Evolutionary conservation across 1,284 basidiomycete species (phyloP), one percentile per base, ranked within the genome.

Genomic region (Cryptococcus jaspeensis): DNA sequence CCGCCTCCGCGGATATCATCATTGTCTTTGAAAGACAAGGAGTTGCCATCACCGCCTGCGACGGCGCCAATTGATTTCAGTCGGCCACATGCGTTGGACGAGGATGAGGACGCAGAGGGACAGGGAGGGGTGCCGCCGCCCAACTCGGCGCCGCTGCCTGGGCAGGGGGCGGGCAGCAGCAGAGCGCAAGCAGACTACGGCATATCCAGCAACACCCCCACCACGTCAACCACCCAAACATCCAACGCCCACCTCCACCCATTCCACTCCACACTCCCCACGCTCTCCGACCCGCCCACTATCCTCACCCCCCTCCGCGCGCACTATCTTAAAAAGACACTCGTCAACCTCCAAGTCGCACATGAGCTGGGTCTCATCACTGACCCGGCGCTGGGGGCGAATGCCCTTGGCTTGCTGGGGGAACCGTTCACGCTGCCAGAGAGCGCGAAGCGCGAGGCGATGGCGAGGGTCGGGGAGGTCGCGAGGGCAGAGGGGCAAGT

Each of bases 261-360:
- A 0, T 70, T 62, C 57, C 65, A 69, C 44, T 66, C 66, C 2
- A 62, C 69, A 5, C 57, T 74, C 6, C 71, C 73, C 7, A 53
- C 55, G n/a, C 52, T 41, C 12, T 57, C 62, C 18, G 37, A 55
- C 3, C 70, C 71, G 12, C 71, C 73, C 3, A 67, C 70, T 13
- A 74, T 63, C 25, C 81, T 95, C 47, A 90, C 90, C 0, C 89
- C 93, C 5, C 78, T 93, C 32, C 86, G 92, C 40, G 91, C 92
- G 1, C 93, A 97, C 72, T 97, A 97, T 76, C 87, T 97, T 72
- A 97, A 96, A 80, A 94, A 95, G 77, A 84, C 88, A n/a, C 85
- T 97, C 53, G 84, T 98, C 45, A 85, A 88, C 63, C 85, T 96
- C 43, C 87, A 97, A 74, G 86, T 95, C 62, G 78, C 81, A 62